Evolutionary conservation across 2,329 filamentous ascomycete species (phyloP).

Genomic region (Phialemoniopsis sp.): DNA sequence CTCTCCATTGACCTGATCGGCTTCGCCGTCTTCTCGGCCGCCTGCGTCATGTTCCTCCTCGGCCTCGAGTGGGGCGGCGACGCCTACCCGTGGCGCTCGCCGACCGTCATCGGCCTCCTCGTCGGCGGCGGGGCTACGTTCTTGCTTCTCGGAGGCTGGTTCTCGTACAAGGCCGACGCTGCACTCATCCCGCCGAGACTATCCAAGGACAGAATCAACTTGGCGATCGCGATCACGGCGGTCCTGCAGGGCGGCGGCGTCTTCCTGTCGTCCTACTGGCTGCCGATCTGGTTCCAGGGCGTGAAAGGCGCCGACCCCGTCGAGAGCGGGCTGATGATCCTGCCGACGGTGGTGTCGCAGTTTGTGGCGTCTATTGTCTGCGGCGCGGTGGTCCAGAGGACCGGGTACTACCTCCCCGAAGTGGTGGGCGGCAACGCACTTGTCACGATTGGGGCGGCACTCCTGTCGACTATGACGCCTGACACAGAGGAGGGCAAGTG

Average conservation of each 20-base stretch:
- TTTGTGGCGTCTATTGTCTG: constrained; percentile 2
- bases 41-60: constrained; percentile 34
- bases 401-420: constrained; percentile 39
- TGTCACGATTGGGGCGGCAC: constrained; percentile 41
- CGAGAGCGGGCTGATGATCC: constrained; percentile 9
- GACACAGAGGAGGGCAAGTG: constrained; percentile 42
- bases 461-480: constrained; percentile 49
- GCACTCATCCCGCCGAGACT: constrained; percentile 22
- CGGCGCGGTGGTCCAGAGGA: constrained; percentile 15
- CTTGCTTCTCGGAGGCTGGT: constrained; percentile 32
- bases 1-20: constrained; percentile 35
- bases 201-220: constrained; percentile 34
- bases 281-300: constrained; percentile 26
- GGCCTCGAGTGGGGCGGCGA: constrained; percentile 38
- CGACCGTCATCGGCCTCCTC: constrained; percentile 34
- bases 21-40: constrained; percentile 34
- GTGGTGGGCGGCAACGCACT: constrained; percentile 32
- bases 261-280: constrained; percentile 23
- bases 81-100: constrained; percentile 31
- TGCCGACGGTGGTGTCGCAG: constrained; percentile 9
- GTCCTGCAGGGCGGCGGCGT: constrained; percentile 11
- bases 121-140: constrained; percentile 24
- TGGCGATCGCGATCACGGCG: constrained; percentile 23
- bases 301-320: constrained; percentile 21
- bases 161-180: constrained; percentile 22